Evolutionary conservation across 2,329 filamentous ascomycete species (phyloP).

Genomic region (Nannizzia gypsea): DNA sequence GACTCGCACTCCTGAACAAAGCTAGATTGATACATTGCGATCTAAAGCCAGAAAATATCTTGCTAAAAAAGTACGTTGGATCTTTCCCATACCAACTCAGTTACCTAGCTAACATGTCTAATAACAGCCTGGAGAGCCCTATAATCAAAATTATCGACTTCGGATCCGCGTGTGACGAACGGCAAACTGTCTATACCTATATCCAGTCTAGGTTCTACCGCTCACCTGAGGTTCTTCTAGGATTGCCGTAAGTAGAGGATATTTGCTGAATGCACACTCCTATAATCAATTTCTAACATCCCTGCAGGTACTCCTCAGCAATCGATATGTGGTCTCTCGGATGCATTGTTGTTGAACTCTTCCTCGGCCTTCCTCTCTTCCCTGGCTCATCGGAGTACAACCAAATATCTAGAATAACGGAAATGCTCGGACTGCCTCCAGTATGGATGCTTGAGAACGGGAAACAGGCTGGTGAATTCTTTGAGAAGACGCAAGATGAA

Average conservation of each 20-base stretch:
- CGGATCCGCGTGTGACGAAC: slow-evolving; percentile 92
- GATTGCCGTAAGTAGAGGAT: slow-evolving; percentile 51
- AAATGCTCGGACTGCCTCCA: slow-evolving; percentile 92
- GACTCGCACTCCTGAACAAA: slow-evolving; percentile 84
- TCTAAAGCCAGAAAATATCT: slow-evolving; percentile 93
- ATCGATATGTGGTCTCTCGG: slow-evolving; percentile 99
- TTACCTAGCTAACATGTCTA: background rate
- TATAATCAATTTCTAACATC: background rate
- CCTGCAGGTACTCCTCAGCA: slow-evolving; percentile 68
- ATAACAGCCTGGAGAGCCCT: slow-evolving; percentile 68
- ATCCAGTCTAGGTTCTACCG: slow-evolving; percentile 98
- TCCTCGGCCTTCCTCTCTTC: slow-evolving; percentile 86
- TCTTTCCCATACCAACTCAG: background rate
- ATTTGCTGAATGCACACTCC: background rate
- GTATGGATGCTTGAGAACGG: slow-evolving; percentile 99
- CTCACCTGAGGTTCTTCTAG: slow-evolving; percentile 90
- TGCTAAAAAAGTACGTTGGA: slow-evolving; percentile 68
- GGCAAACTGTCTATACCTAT: slow-evolving; percentile 97
- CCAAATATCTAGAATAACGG: slow-evolving; percentile 89
- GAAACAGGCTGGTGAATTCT: slow-evolving; percentile 95
- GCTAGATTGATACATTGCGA: slow-evolving; percentile 96
- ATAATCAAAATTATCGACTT: slow-evolving; percentile 99
- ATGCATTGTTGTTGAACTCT: slow-evolving; percentile 95
- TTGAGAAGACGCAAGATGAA: slow-evolving; percentile 84
- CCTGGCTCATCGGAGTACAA: slow-evolving; percentile 98